These are phyloP conservation scores for Rhodamnia rubescens DNA, from an alignment of 345 rosid species.

Conservation along the genomic window DNA sequence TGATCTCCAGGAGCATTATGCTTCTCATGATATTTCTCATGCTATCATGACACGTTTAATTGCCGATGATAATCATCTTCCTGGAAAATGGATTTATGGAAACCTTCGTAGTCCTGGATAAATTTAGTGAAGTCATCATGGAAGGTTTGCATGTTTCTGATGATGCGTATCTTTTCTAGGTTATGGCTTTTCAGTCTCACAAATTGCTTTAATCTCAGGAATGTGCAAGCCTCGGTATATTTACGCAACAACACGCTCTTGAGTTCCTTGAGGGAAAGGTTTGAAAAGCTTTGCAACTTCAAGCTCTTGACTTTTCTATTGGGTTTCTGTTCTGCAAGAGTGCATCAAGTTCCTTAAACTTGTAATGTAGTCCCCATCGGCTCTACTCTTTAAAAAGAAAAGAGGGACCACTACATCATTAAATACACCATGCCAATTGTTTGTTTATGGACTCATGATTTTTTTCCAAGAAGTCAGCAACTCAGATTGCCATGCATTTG, in stretches of 20 bases:
- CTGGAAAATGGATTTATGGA: neutral
- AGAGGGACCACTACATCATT: neutral
- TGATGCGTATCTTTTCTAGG: neutral
- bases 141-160: neutral
- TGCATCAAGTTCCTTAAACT: neutral
- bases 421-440: neutral
- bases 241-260: slow-evolving; percentile 57
- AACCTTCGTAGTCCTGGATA: neutral
- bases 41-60: neutral
- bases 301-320: neutral
- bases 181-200: neutral
- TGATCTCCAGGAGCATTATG: neutral
- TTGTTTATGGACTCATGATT: neutral
- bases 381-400: neutral
- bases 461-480: neutral
- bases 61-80: neutral
- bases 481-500: neutral
- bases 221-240: slow-evolving; percentile 50
- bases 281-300: neutral
- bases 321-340: neutral
- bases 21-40: neutral
- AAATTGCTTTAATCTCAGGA: slow-evolving; percentile 42
- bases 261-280: slow-evolving; percentile 76
- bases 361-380: neutral
- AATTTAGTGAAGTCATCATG: neutral